Evolutionary conservation across 371 early-diverging fungal species (phyloP), one percentile per base, ranked within the genome.

Genomic region (Dichotomocladium elegans): DNA sequence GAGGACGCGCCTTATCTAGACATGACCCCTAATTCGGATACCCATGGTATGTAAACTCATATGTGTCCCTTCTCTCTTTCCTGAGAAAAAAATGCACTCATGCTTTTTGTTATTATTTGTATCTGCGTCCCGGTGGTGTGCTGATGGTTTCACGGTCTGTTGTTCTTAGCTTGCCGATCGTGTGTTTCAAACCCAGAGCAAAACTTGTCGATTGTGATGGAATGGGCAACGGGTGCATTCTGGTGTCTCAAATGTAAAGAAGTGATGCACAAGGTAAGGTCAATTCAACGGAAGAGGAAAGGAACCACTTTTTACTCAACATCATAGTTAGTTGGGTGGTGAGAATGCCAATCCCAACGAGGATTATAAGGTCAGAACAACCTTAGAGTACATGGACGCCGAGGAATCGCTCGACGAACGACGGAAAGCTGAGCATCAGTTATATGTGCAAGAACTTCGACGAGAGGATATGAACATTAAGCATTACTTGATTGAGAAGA

Each of bases 391-490:
- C 30, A 55, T 70, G 19, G 57, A 55, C 12, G 54, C 52, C 22
- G 63, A 53, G 34, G 51, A 58, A 21, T 58, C 64, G 51, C 40
- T 71, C 43, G 70, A 67, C 37, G 57, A 57, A 45, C 66, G 74
- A 59, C 74, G 74, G 34, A 69, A 67, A 57, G 63, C 68, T 17
- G 74, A 73, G 30, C 74, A 73, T 27, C 48, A 47, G 25, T 53
- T 69, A 6, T 73, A 73, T 51, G 56, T 73, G 11, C 74, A 73
- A 51, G 74, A 73, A 46, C 53, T 73, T 17, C 58, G 74, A 63
- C 45, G 67, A 42, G 74, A 73, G 44, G 74, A 73, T 26, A 69
- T 73, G 74, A 52, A 62, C 29, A 47, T 73, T 14, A 69, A 62
- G 35, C 65, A 69, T 49, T 73, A 73, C 45, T 47, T 73, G 25